Evolutionary conservation across 2,329 filamentous ascomycete genomes (phyloP).

Genomic region (Pseudocercospora pini-densiflorae): DNA sequence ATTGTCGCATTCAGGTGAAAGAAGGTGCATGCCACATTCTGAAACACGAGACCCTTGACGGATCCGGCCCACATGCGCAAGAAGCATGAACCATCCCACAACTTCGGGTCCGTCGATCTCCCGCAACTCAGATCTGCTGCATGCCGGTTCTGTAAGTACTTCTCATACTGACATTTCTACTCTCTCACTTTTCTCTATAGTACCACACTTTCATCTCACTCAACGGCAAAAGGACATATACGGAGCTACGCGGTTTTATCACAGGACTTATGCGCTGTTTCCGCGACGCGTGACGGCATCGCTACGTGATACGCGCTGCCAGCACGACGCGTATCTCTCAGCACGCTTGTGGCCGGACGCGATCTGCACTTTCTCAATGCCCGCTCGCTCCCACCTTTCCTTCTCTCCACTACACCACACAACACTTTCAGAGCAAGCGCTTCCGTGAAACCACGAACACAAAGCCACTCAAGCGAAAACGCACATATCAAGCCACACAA

Average conservation of each 20-base stretch:
- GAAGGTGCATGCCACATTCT: background rate
- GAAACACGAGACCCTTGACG: background rate
- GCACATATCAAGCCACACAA: background rate
- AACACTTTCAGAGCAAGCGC: background rate
- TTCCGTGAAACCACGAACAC: background rate
- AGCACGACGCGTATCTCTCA: constrained; percentile 10
- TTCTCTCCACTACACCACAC: background rate
- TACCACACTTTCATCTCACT: background rate
- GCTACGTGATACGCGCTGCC: constrained; percentile 12
- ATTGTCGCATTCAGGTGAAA: background rate
- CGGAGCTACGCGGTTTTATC: background rate
- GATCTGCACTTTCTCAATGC: background rate
- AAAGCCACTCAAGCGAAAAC: background rate
- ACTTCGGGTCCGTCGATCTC: background rate
- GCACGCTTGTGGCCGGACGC: constrained; percentile 7
- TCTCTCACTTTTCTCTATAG: background rate
- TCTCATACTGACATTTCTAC: background rate
- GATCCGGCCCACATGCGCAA: background rate
- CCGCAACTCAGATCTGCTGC: background rate
- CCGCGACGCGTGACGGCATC: constrained; percentile 8
- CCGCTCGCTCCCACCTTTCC: background rate
- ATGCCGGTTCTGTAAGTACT: background rate
- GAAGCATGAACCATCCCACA: background rate
- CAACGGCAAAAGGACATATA: background rate
- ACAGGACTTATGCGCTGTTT: background rate